Evolutionary conservation across 495 filamentous ascomycete species (phyloP), one percentile per base, ranked within the genome.

Genomic region (Emericellopsis terricola): DNA sequence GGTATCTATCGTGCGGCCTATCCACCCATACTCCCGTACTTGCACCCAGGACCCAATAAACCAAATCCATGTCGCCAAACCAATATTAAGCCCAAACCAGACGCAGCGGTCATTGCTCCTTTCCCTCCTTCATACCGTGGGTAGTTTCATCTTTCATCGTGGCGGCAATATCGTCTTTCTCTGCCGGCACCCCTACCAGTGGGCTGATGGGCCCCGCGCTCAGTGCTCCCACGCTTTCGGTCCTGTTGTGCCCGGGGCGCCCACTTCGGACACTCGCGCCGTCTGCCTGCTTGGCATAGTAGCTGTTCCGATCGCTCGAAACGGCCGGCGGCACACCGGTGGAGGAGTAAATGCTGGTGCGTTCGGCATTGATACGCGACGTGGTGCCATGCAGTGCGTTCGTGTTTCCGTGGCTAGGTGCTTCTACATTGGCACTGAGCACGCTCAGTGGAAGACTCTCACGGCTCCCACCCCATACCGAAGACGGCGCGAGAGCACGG

Each of bases 391-490:
- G 45, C 43, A 67, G 39, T 15, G 56, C 55, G 1, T 70, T 43
- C 14, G 59, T 57, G 19, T 48, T 39, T 1, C 45, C 39, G 15
- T 51, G 36, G 24, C 39, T 50, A 6, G 41, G 43, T 19, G 51
- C 47, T 27, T 71, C 77, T 36, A 81, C 64, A 40, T 73, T 87
- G 6, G 76, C 73, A 38, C 81, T 89, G 10, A 97, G 69, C 1
- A 94, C 74, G 49, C 81, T 91, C 18, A 97, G 56, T 1, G 89
- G 89, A 2, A 97, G 62, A 18, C 75, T 82, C 49, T 97, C 89
- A 31, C 69, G 65, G 44, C 79, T 86, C 14, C 86, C 86, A 14
- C 89, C 89, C 63, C 83, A 97, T 1, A 94, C 57, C 0, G 83
- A 92, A 0, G 84, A 91, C 0, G 89, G 89, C 1, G 89, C 82